Evolutionary conservation across 2,329 filamentous ascomycete species (phyloP).

Genomic region (Sclerotinia borealis): DNA sequence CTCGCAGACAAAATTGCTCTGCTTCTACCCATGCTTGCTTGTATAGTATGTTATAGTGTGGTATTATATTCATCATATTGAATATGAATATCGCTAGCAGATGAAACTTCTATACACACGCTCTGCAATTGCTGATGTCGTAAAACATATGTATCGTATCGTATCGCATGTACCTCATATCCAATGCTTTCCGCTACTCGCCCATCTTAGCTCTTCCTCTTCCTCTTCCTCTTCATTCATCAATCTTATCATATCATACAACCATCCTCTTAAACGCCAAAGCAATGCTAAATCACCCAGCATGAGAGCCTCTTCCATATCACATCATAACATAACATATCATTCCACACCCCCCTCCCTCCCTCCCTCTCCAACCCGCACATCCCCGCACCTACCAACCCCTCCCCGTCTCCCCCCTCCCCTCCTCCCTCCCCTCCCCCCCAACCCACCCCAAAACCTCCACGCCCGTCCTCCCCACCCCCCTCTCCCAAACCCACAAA

Average conservation of each 20-base stretch:
- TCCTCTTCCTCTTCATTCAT: background rate
- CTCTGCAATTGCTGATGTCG: background rate
- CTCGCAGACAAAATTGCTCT: no score
- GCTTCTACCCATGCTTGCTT: background rate
- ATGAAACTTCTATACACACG: background rate
- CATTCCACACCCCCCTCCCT: background rate
- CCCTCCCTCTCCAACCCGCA: slow-evolving; percentile 18
- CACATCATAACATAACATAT: no score
- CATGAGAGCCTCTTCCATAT: background rate
- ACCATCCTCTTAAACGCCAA: background rate
- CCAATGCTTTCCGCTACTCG: background rate
- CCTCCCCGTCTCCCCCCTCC: slow-evolving; percentile 36
- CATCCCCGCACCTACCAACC: slow-evolving; percentile 26
- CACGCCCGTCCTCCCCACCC: slow-evolving; percentile 55
- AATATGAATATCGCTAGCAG: no score
- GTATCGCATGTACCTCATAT: no score
- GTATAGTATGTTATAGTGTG: background rate
- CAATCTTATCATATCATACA: background rate
- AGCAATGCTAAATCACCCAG: no score
- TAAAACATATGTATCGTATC: background rate
- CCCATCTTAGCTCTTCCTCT: slow-evolving; percentile 2
- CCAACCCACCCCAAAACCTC: slow-evolving; percentile 50
- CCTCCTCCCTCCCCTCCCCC: slow-evolving; percentile 51
- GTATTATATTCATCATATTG: background rate
- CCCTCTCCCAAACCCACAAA: slow-evolving; percentile 57